Conservation (phyloP, 345 rosid genomes). For the Lepidium didymum region DNA sequence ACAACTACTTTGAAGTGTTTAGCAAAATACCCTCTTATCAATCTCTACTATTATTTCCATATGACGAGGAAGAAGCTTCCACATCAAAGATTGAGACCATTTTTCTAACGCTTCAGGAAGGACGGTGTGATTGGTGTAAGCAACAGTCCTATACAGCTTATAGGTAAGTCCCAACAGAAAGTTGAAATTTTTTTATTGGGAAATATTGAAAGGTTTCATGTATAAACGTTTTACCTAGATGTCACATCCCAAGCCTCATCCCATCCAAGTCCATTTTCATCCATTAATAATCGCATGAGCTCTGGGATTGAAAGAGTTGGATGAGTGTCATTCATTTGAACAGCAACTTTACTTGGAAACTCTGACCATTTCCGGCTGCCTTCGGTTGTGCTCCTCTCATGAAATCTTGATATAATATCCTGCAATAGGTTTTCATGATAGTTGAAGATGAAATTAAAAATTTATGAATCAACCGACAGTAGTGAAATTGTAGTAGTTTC, state of each 20-base stretch:
- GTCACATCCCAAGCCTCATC: constrained; percentile 98
- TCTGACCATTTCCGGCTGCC: constrained; percentile 75
- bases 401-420: constrained; percentile 87
- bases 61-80: constrained; percentile 99
- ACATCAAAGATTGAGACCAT: constrained; percentile 88
- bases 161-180: constrained; percentile 7
- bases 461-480: neutral
- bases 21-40: constrained; percentile 63
- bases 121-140: constrained; percentile 97
- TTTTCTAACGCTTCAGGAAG: constrained; percentile 98
- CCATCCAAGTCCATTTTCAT: constrained; percentile 92
- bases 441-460: neutral
- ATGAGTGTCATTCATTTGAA: constrained; percentile 96
- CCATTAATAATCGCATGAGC: constrained; percentile 87
- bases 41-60: constrained; percentile 97
- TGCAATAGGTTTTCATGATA: constrained; percentile 31
- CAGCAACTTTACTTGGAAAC: constrained; percentile 82
- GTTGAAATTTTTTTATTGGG: neutral
- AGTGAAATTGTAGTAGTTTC: neutral
- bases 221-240: constrained; percentile 38
- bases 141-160: constrained; percentile 57
- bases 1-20: neutral
- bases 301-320: constrained; percentile 98
- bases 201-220: neutral
- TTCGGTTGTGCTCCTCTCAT: constrained; percentile 53